phyloP scores from a whole-genome alignment of 1,284 basidiomycete genomes.

The Porodaedalea pini region DNA sequence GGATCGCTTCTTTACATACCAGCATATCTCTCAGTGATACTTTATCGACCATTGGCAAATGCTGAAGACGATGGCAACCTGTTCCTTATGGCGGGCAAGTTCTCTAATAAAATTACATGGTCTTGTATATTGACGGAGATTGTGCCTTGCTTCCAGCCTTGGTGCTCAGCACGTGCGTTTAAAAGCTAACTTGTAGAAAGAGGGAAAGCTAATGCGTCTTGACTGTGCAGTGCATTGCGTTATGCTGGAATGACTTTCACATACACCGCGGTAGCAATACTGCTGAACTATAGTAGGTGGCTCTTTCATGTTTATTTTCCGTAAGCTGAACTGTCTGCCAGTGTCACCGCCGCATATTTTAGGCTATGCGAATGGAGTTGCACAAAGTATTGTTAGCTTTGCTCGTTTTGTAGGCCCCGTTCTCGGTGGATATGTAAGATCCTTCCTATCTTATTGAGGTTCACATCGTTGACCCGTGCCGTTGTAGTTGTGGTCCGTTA shows the following conservation, averaged over 20 bases:
- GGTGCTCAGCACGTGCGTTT: constrained; percentile 67
- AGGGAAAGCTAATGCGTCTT: not conserved
- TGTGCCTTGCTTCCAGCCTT: constrained; percentile 42
- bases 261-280: constrained; percentile 74
- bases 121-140: constrained; percentile 5
- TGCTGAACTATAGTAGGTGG: constrained; percentile 74
- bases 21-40: constrained; percentile 67
- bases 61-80: constrained; percentile 57
- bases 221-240: constrained; percentile 53
- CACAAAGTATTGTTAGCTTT: constrained; percentile 80
- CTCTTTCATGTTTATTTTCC: not conserved
- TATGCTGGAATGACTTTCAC: constrained; percentile 75
- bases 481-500: constrained; percentile 73
- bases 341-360: constrained; percentile 78
- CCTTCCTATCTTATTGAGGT: not conserved
- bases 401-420: constrained; percentile 76
- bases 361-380: constrained; percentile 76
- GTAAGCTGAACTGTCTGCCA: constrained; percentile 28
- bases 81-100: constrained; percentile 66
- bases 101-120: constrained; percentile 14
- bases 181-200: not conserved
- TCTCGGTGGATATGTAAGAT: constrained; percentile 70
- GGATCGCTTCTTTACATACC: constrained; percentile 77
- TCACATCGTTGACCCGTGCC: not conserved
- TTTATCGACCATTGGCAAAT: constrained; percentile 67